Evolutionary conservation across 495 filamentous ascomycete species (phyloP).

Genomic region (Staphylotrichum tortipilum): DNA sequence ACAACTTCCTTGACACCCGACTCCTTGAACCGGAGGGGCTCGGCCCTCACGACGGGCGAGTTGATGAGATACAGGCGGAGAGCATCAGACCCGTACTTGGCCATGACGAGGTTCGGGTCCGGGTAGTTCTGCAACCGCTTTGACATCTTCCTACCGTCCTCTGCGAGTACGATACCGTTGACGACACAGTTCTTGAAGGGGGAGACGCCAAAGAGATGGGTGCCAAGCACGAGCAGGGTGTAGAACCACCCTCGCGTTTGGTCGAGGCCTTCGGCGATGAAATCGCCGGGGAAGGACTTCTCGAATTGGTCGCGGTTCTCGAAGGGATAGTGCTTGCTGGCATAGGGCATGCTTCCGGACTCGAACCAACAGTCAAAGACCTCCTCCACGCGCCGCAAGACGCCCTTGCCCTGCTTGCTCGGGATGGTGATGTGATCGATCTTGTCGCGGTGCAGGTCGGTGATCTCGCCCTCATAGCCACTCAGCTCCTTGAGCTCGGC

Average conservation of each 20-base stretch:
- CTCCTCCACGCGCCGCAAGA: constrained; percentile 71
- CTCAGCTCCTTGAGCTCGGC: constrained; percentile 80
- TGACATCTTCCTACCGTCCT: constrained; percentile 99
- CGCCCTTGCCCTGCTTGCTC: constrained; percentile 80
- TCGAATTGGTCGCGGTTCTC: constrained; percentile 77
- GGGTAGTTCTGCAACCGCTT: constrained; percentile 98
- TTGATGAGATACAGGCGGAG: constrained; percentile 94
- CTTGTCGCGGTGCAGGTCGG: constrained; percentile 90
- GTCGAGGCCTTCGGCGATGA: constrained; percentile 89
- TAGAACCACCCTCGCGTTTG: constrained; percentile 91
- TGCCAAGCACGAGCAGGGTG: constrained; percentile 81
- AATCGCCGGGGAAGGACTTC: constrained; percentile 83
- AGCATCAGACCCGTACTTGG: constrained; percentile 86
- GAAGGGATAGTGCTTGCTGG: constrained; percentile 88
- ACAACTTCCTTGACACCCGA: constrained; percentile 92
- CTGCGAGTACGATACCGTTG: constrained; percentile 87
- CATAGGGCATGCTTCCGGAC: constrained; percentile 95
- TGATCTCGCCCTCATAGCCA: constrained; percentile 74
- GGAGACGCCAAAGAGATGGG: constrained; percentile 76
- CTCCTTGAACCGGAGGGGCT: constrained; percentile 89
- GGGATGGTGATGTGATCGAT: constrained; percentile 96
- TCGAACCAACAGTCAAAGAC: constrained; percentile 94
- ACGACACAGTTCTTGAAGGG: constrained; percentile 97
- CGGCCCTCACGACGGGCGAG: constrained; percentile 89
- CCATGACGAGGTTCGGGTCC: constrained; percentile 76